Evolutionary conservation across 148 eudicot genomes (phyloP).

Genomic region (Chenopodium quinoa): DNA sequence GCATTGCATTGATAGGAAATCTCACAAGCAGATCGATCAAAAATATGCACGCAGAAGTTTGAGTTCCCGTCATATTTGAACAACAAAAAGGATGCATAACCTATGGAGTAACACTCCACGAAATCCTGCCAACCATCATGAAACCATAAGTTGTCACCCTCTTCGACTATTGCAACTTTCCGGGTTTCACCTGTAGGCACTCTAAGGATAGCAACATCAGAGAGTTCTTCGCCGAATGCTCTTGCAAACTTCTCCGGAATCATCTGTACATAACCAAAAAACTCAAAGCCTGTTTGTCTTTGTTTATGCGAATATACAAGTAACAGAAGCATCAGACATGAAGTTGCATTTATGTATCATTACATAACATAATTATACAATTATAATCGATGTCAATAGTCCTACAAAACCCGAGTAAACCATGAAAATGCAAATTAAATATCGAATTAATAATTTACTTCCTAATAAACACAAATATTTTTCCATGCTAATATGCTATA

Average conservation of each 20-base stretch:
- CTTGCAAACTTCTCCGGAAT: conserved; percentile 24
- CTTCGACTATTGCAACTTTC: conserved; percentile 30
- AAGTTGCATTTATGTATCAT: too few relatives aligned
- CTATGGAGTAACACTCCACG: conserved; percentile 34
- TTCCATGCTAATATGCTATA: too few relatives aligned
- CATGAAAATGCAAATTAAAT: too few relatives aligned
- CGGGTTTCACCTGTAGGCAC: conserved; percentile 42
- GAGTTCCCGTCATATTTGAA: conserved; percentile 43
- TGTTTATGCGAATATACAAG: too few relatives aligned
- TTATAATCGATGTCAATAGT: too few relatives aligned
- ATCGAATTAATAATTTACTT: too few relatives aligned
- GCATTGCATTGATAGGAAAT: conserved; percentile 32
- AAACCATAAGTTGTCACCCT: conserved; percentile 39
- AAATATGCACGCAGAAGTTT: conserved; percentile 41
- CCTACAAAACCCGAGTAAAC: too few relatives aligned
- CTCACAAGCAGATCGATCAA: conserved; percentile 36
- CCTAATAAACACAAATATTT: too few relatives aligned
- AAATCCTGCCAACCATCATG: conserved; percentile 46
- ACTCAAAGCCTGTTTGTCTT: too few relatives aligned
- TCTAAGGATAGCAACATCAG: conserved; percentile 26
- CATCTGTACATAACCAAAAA: conserved; percentile 11
- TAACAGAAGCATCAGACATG: too few relatives aligned
- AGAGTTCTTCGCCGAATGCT: conserved; percentile 23
- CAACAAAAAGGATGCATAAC: conserved; percentile 35
- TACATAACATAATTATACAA: too few relatives aligned